These are phyloP conservation scores for Arachnomyces sp. DNA, from an alignment of 2,329 filamentous ascomycete species.

Conservation along the genomic window DNA sequence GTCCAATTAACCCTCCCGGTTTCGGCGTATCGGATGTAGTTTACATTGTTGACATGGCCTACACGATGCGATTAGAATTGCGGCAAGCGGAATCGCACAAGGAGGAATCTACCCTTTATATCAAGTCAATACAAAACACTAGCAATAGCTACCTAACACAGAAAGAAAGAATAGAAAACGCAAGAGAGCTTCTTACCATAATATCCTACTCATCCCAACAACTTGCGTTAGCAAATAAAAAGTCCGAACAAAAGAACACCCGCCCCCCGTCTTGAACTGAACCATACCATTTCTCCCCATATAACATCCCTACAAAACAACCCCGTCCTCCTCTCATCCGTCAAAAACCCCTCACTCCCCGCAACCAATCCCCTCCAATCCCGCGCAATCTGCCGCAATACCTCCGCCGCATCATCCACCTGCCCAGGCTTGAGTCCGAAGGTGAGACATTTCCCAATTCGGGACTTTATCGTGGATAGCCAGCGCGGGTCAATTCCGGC, in stretches of 20 bases:
- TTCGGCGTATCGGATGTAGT: slow-evolving; percentile 78
- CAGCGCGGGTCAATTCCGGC: slow-evolving; percentile 49
- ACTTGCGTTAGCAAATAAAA: slow-evolving; percentile 13
- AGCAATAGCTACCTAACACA: slow-evolving; percentile 19
- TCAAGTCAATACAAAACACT: slow-evolving; percentile 8
- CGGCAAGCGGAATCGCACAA: neutral
- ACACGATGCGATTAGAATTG: slow-evolving; percentile 12
- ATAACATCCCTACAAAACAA: slow-evolving; percentile 61
- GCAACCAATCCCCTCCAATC: slow-evolving; percentile 68
- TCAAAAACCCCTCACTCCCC: slow-evolving; percentile 69
- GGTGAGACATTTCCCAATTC: slow-evolving; percentile 66
- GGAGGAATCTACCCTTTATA: slow-evolving; percentile 4
- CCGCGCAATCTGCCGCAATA: slow-evolving; percentile 53
- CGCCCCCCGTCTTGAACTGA: neutral
- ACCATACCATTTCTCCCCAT: slow-evolving; percentile 77
- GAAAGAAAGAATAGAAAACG: neutral
- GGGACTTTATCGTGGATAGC: slow-evolving; percentile 59
- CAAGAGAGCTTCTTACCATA: slow-evolving; percentile 34
- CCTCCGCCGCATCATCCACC: slow-evolving; percentile 47
- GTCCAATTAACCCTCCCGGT: slow-evolving; percentile 73
- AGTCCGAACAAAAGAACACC: neutral
- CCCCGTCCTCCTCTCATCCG: slow-evolving; percentile 53
- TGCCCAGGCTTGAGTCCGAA: slow-evolving; percentile 61
- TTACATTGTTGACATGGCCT: slow-evolving; percentile 82
- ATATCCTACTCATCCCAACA: slow-evolving; percentile 29